Base-by-base conservation (phyloP, 768 basidiomycete genomes). In the Termitomyces sp. region DNA sequence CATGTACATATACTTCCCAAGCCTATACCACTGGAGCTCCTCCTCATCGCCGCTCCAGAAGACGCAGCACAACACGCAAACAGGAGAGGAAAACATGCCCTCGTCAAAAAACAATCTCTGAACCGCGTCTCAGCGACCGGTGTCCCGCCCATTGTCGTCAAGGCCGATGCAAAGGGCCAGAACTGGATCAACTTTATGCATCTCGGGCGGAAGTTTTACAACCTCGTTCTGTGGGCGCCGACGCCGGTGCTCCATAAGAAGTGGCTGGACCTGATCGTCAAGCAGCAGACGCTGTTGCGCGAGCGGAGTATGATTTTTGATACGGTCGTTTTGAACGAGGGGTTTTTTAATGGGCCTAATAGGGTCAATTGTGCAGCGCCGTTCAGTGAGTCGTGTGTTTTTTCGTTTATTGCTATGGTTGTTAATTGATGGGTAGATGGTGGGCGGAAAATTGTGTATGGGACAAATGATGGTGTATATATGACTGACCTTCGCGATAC, bases 391-490 rank as follows among this genome's bases (percentile, higher is more conserved):
- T 87, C n/a, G 36, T 56, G 37, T 58, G 55, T 56, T 53, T 27
- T 56, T 52, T 55, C 32, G 51, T 51, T 20, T 3, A 46, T 32
- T 10, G 5, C n/a, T n/a, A n/a, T n/a, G n/a, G n/a, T 55, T 65
- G 52, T 62, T 18, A 27, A 36, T 62, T 10, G 55, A 44, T 58
- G n/a, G 16, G 42, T 70, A 97, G 95, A 82, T 67, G 83, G 83
- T 56, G 96, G 94, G 13, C 78, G 89, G 65, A 82, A 87, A 56
- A 86, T 97, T 64, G 95, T 92, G 9, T 98, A 95, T 72, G 97
- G 96, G n/a, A 96, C 96, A 4, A 92, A 95, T 66, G 95, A 98
- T 62, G 97, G 97, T 26, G 90, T 99, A 26, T 99, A 98, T 69
- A 82, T 98, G 59, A 93, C 93, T 27, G 93, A 98, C 69, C 76